Base-by-base conservation (phyloP, 306 rosid genomes). In the Castanea mollissima region DNA sequence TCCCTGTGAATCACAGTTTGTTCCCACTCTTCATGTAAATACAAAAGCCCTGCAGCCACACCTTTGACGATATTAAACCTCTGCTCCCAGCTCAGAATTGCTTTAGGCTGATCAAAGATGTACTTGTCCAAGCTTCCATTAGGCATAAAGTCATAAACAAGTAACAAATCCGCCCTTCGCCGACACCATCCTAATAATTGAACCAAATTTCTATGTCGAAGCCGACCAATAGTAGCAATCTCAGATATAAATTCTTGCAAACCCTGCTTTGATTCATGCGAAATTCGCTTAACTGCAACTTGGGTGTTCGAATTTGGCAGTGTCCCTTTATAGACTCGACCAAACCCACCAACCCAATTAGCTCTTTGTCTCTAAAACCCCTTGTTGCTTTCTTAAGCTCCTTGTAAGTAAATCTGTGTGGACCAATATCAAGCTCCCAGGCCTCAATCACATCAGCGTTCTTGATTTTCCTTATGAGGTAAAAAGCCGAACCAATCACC, bases 181-280 rank as follows among this genome's bases (percentile, higher is more conserved):
- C 94, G 77, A 77, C 92, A 88, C 94, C 94, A 90, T 35, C 94
- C 94, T 18, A 84, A 80, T 75, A 90, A 74, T 57, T 88, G 90
- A 23, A 88, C 91, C 4, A 90, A 80, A 78, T 90, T 88, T 32
- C 89, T 82, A 15, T 90, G 94, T n/a, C 94, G 85, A 9, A 90
- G 90, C 58, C 85, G 82, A 3, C 94, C 94, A 10, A 88, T 86
- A 52, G 87, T 90, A 12, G 84, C 85, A 55, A 88, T 88, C 32
- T 88, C 94, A 0, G 90, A 86, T 16, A 85, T 72, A 10, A 90
- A 90, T 60, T 90, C 90, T 38, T 71, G 89, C 57, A 82, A 31
- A 5, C 94, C 92, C 59, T 90, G 90, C 73, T 76, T 90, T 5
- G 94, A 90, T 38, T 83, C 89, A 15, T 86, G 84, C 21, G 92